phyloP scores from a whole-genome alignment of 768 basidiomycete species.

The Pisolithus microcarpus region DNA sequence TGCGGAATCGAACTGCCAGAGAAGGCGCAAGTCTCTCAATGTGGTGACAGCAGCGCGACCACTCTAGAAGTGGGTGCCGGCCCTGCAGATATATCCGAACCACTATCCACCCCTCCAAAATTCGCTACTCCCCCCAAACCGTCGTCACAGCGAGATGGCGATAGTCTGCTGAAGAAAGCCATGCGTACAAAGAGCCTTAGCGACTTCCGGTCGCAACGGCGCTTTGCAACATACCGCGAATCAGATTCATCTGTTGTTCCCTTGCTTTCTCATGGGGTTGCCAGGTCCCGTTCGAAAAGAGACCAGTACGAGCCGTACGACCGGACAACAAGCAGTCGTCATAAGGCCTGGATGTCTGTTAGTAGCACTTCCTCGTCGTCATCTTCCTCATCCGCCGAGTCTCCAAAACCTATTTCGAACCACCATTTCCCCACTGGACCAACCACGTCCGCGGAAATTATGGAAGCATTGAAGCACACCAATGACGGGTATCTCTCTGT shows the following conservation, averaged over 20 bases:
- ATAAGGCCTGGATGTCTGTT: slow-evolving; percentile 46
- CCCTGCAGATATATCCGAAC: slow-evolving; percentile 12
- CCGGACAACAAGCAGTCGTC: slow-evolving; percentile 28
- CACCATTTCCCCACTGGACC: slow-evolving; percentile 66
- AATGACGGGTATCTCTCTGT: slow-evolving; percentile 90
- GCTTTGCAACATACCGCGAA: slow-evolving; percentile 29
- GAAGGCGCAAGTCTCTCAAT: slow-evolving; percentile 29
- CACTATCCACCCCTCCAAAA: slow-evolving; percentile 9
- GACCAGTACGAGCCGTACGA: slow-evolving; percentile 35
- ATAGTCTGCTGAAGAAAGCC: slow-evolving; percentile 22
- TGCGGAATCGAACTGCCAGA: slow-evolving; percentile 67
- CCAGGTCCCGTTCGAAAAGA: slow-evolving; percentile 26
- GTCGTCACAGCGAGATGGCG: slow-evolving; percentile 16
- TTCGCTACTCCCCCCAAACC: slow-evolving; percentile 28
- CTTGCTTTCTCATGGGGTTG: slow-evolving; percentile 28
- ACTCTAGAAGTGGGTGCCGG: slow-evolving; percentile 1
- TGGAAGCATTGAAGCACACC: slow-evolving; percentile 71
- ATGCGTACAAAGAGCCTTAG: slow-evolving; percentile 48
- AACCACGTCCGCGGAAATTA: slow-evolving; percentile 57
- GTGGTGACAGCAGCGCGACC: slow-evolving; percentile 11
- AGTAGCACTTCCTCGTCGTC: slow-evolving; percentile 72
- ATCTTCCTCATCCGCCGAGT: slow-evolving; percentile 58
- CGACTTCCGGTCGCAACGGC: slow-evolving; percentile 37
- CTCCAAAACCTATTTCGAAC: slow-evolving; percentile 36
- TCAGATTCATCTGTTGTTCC: slow-evolving; percentile 29